Conservation (phyloP, 2,329 filamentous ascomycete species). For the Fusarium subtropicale region DNA sequence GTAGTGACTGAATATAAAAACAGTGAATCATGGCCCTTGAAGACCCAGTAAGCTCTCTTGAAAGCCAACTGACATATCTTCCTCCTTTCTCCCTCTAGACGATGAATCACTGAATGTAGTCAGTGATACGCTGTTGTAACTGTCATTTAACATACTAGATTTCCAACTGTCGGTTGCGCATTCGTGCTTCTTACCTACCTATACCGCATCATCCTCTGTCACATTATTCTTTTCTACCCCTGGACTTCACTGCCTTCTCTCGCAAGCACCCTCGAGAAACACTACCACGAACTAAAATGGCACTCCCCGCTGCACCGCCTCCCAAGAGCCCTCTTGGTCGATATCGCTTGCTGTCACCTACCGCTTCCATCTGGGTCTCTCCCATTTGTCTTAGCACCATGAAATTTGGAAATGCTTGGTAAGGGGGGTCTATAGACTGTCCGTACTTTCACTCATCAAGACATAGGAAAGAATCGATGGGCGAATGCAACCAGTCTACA, state of each 20-base stretch:
- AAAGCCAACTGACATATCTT: not conserved
- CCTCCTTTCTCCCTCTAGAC: not conserved
- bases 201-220: not conserved
- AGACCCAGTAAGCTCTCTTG: not conserved
- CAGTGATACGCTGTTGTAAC: not conserved
- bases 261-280: not conserved
- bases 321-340: conserved; percentile 71
- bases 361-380: conserved; percentile 73
- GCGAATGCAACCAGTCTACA: conserved; percentile 71
- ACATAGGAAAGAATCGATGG: conserved; percentile 66
- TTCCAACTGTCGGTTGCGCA: not conserved
- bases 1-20: not conserved
- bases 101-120: not conserved
- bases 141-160: not conserved
- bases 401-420: conserved; percentile 71
- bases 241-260: not conserved
- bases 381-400: conserved; percentile 74
- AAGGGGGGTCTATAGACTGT: not conserved
- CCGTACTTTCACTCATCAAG: not conserved
- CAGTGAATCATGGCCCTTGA: not conserved
- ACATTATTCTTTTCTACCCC: not conserved
- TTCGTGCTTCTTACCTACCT: not conserved
- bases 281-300: conserved; percentile 21
- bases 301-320: conserved; percentile 56
- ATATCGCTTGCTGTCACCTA: conserved; percentile 74